A percentile compares a stretch with the other conserved stretches of the same genome.
Evolutionary conservation across 2,329 filamentous ascomycete genomes (phyloP).

Genomic region (Tetracladium maxilliforme): DNA sequence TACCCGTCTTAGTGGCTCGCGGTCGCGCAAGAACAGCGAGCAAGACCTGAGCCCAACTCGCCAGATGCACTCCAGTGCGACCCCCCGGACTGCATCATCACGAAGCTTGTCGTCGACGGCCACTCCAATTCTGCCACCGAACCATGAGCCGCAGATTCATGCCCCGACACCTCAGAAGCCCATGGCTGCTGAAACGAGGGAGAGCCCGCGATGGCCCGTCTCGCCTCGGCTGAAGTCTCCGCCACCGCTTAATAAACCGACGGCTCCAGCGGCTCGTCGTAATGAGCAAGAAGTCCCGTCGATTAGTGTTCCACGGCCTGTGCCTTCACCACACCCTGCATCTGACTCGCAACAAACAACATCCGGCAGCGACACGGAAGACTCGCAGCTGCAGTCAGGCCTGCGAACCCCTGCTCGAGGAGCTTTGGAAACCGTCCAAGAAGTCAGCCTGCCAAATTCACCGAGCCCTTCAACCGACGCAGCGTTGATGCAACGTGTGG

Average conservation of each 20-base stretch:
- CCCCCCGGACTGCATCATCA: constrained; percentile 47
- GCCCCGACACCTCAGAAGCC: constrained; percentile 51
- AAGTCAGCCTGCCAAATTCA: constrained; percentile 66
- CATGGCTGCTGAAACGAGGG: constrained; percentile 30
- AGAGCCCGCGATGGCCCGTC: constrained; percentile 58
- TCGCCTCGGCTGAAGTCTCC: constrained; percentile 69
- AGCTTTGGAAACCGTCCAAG: constrained; percentile 77
- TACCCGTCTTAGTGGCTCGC: no score
- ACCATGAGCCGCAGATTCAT: constrained; percentile 44
- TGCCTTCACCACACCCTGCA: constrained; percentile 26
- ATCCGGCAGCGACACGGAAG: constrained; percentile 11
- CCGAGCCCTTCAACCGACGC: constrained; percentile 36
- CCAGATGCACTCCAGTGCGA: constrained; percentile 32
- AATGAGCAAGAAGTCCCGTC: constrained; percentile 33
- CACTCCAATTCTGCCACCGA: constrained; percentile 49
- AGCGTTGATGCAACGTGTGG: constrained; percentile 25
- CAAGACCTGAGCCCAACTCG: constrained; percentile 51
- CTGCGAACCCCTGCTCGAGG: constrained; percentile 45
- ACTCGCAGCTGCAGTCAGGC: constrained; percentile 22
- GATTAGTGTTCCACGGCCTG: constrained; percentile 37
- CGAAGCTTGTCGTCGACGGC: constrained; percentile 53
- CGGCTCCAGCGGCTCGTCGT: constrained; percentile 26
- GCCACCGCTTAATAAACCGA: constrained; percentile 41
- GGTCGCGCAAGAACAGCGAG: constrained; percentile 50
- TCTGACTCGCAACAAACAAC: constrained; percentile 7